Percentiles rank a stretch among this genome's conserved stretches.
phyloP scores from a whole-genome alignment of 83 land plant genomes.

The Isoetes engelmannii region DNA sequence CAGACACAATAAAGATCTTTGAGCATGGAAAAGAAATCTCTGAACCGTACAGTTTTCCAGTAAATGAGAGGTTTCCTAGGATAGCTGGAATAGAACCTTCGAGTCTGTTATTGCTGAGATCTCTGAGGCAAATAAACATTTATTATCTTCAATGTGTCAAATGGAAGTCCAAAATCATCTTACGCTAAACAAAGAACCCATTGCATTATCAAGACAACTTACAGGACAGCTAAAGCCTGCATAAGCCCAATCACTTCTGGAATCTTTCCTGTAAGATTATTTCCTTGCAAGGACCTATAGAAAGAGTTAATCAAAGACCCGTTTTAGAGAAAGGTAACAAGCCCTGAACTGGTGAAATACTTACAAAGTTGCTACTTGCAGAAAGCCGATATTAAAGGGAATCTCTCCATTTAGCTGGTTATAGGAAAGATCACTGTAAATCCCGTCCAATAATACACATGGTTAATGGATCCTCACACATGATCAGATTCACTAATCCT shows the following conservation, averaged over 20 bases:
- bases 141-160: neutral
- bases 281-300: constrained; percentile 78
- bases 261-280: constrained; percentile 61
- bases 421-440: constrained; percentile 72
- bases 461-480: neutral
- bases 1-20: neutral
- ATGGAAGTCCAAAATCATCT: neutral
- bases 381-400: constrained; percentile 90
- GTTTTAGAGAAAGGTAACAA: neutral
- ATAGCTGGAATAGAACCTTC: constrained; percentile 7
- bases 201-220: constrained; percentile 21
- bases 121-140: neutral
- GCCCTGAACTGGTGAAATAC: constrained; percentile 16
- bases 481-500: neutral
- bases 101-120: constrained; percentile 5
- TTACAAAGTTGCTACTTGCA: constrained; percentile 97
- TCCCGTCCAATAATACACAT: neutral
- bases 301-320: neutral
- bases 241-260: constrained; percentile 93
- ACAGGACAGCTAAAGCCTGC: constrained; percentile 99
- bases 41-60: constrained; percentile 2
- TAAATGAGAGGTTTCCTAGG: constrained; percentile 4
- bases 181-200: too few relatives aligned
- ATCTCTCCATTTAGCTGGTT: constrained; percentile 76
- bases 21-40: neutral